Conservation (phyloP, 2,329 filamentous ascomycete genomes). For the Diaporthe vaccinii region DNA sequence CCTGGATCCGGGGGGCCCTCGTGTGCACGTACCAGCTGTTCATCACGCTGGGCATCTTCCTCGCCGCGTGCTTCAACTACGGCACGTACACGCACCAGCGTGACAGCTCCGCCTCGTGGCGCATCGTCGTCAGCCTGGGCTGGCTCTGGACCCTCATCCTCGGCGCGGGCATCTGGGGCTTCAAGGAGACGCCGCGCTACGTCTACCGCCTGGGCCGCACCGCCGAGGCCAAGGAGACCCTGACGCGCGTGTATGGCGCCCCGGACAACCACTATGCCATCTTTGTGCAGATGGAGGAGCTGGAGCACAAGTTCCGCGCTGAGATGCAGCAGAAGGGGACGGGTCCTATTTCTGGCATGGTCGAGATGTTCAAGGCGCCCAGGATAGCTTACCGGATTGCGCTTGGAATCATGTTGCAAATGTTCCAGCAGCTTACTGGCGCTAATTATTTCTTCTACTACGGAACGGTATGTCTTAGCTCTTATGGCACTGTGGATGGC, state of each 20-base stretch:
- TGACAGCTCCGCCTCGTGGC: slow-evolving; percentile 67
- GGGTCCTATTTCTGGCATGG: slow-evolving; percentile 60
- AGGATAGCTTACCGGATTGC: slow-evolving; percentile 74
- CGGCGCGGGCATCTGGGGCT: slow-evolving; percentile 62
- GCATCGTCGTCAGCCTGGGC: slow-evolving; percentile 69
- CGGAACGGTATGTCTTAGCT: slow-evolving; percentile 55
- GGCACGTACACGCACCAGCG: slow-evolving; percentile 65
- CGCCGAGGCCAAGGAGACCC: slow-evolving; percentile 61
- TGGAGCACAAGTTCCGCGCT: slow-evolving; percentile 65
- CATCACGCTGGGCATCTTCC: slow-evolving; percentile 78
- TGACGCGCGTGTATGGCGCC: slow-evolving; percentile 63
- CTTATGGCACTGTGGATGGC: neutral
- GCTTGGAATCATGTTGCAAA: slow-evolving; percentile 72
- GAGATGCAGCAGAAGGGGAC: slow-evolving; percentile 55
- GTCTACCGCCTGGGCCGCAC: slow-evolving; percentile 62
- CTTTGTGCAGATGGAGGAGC: slow-evolving; percentile 65
- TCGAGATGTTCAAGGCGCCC: slow-evolving; percentile 74
- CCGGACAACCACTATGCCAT: slow-evolving; percentile 59
- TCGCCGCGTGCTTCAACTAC: slow-evolving; percentile 72
- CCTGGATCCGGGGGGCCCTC: slow-evolving; percentile 75
- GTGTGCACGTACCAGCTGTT: slow-evolving; percentile 79
- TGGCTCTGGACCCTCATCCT: slow-evolving; percentile 65
- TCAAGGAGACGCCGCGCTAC: slow-evolving; percentile 67
- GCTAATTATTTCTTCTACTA: slow-evolving; percentile 79
- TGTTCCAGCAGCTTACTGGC: slow-evolving; percentile 74